Evolutionary conservation across 441 rosid genomes (phyloP), one percentile per base, ranked within the genome.

Genomic region (Populus hybrid): DNA sequence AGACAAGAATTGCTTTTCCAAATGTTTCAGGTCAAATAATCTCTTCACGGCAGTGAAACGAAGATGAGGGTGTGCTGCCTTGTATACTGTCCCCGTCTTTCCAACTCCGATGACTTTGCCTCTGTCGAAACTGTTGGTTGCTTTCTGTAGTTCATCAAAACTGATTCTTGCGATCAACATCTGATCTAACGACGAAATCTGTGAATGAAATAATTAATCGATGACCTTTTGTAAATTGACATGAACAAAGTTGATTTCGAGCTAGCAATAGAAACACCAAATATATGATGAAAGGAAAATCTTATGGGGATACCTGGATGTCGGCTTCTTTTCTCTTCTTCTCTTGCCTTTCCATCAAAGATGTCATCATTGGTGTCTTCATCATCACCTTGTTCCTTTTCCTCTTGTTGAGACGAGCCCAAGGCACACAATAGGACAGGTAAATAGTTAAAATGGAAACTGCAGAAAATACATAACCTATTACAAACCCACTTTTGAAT

Each of bases 71-170:
- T 72, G 77, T 3, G 38, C 57, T 10, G 82, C 84, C 65, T 72
- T 75, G 24, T 71, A 76, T 63, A 63, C 26, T 30, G 40, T 72
- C 14, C 84, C 84, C 40, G 30, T 77, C 24, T 34, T 40, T 67
- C 84, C 82, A 5, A 20, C 30, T 28, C 30, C 30, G 30, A 28
- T 28, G 30, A 28, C 30, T 28, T 28, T 28, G 30, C 30, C 30
- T 50, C 77, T 30, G 66, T 77, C 36, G 30, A 85, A 85, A 20
- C 71, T 67, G 35, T 66, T 67, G 0, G 87, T 82, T 26, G 82
- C 85, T 34, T 75, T 68, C 3, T 10, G 35, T 24, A 82, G 78
- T 61, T 80, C 83, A 1, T 18, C 21, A 6, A 72, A 65, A 24
- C 64, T 61, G 72, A 80, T 32, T 73, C 79, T 75, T 32, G 80